Base-by-base conservation (phyloP, 441 rosid species). In the Biscutella auriculata region DNA sequence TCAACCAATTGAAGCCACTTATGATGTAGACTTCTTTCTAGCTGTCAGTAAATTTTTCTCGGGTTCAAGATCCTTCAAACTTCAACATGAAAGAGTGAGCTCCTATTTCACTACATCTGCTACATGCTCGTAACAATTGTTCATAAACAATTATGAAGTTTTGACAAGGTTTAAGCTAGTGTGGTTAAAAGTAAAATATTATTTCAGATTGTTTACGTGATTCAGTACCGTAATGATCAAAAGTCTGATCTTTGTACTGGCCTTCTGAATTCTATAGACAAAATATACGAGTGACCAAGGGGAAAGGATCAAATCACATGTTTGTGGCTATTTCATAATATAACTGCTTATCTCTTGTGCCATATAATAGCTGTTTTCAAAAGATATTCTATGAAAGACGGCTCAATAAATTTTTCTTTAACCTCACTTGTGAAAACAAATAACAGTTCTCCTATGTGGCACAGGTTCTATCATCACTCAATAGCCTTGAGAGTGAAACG, bases 81-180 rank as follows among this genome's bases (percentile, higher is more conserved):
- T 84, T 76, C 95, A 83, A 42, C 79, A 60, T 57, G 83, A 80
- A 75, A 82, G 93, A 75, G 96, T 93, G 76, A 78, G 91, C 58
- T 60, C 14, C 62, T 60, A 30, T 55, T 30, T 53, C 56, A 43
- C 34, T 33, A 58, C 29, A 33, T 36, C 17, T 56, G 36, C 14
- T 57, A 9, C 41, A 37, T 55, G 41, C 17, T 56, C 32, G 5
- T 45, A 63, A 36, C 35, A 32, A 53, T 53, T 28, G 8, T 28
- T 23, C 33, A 46, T 40, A 35, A 19, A 9, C 6, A 1, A 13
- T 37, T 37, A 21, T 49, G 43, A 33, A 29, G 7, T 15, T 39
- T 55, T 23, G 39, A 29, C 11, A 30, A 33, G 30, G 17, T 41
- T 30, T 55, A 30, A 63, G 41, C 12, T 35, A 36, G 53, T 42